Percentiles rank a stretch among this genome's conserved stretches.
Conservation (phyloP, 495 filamentous ascomycete genomes). For the Neurospora discreta region DNA sequence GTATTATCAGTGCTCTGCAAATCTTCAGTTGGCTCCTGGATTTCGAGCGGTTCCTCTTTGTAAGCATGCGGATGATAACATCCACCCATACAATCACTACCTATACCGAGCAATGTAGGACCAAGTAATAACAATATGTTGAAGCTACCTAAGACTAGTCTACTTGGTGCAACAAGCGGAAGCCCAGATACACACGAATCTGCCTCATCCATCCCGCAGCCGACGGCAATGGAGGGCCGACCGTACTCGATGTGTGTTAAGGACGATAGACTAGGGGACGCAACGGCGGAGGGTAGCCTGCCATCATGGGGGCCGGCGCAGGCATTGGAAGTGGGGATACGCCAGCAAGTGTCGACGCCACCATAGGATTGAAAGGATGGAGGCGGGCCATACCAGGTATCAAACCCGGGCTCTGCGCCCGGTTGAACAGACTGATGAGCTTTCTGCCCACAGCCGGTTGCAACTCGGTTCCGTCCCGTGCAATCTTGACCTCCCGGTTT, state of each 20-base stretch:
- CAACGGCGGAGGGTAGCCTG: conserved; percentile 6
- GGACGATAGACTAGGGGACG: not conserved
- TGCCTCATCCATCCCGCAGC: not conserved
- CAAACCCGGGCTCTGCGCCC: conserved; percentile 31
- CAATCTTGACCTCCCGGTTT: conserved; percentile 93
- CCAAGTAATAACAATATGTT: not conserved
- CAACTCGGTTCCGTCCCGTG: conserved; percentile 87
- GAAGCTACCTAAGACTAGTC: not conserved
- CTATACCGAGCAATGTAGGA: not conserved
- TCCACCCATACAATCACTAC: not conserved
- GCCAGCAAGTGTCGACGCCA: conserved; percentile 1
- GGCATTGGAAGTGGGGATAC: conserved; percentile 1
- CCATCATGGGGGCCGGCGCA: conserved; percentile 1
- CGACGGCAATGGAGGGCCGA: not conserved
- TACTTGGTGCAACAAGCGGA: not conserved
- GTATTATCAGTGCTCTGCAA: not conserved
- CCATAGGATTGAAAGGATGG: conserved; percentile 4
- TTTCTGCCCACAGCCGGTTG: conserved; percentile 72
- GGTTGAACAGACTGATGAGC: conserved; percentile 70
- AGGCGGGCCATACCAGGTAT: conserved; percentile 8
- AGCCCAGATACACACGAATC: not conserved
- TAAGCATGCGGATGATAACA: not conserved
- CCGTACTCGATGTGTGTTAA: not conserved
- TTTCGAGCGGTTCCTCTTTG: not conserved
- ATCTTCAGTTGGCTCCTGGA: not conserved